Evolutionary conservation across 208 protist genomes (phyloP), one percentile per base, ranked within the genome.

Genomic region (Leishmania amazonensis): DNA sequence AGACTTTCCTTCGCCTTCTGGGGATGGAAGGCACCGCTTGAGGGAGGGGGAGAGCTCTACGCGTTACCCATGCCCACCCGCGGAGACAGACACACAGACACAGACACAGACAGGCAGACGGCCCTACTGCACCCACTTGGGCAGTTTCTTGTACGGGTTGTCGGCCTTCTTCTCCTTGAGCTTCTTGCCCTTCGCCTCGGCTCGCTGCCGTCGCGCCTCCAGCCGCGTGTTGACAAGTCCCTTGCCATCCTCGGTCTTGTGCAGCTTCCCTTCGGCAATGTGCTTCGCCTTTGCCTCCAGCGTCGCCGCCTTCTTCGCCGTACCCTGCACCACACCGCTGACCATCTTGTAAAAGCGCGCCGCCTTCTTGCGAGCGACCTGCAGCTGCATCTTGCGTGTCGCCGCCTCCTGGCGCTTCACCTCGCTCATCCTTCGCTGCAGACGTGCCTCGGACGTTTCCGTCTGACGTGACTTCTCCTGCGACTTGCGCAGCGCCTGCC

Each of bases 321-420:
- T 80, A 45, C 89, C 88, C 71, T 91, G 85, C 40, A 95, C 95
- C 53, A 96, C 91, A 38, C 91, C 87, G 82, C 94, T 97, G 64
- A 96, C 93, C 93, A 96, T 96, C 87, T 96, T 96, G 87, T 96
- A 97, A 86, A 97, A 96, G 53, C 91, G 86, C 13, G 94, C 93
- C 8, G 94, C 91, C 92, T 97, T 97, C 90, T 98, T 97, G 81
- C 93, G 92, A 1, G 91, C 94, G n/a, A 96, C 94, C 87, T 96
- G 90, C 80, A 97, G 88, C 88, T 96, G 92, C 95, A 96, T 98
- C 81, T 94, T 94, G n/a, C 90, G 91, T 35, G 91, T 94, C 40
- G 87, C 91, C 17, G 83, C 81, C 85, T 96, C 92, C 88, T 98
- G 81, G 77, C 88, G 88, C 85, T 94, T 92, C 42, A 86, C 85